These are phyloP conservation scores for Ophiocordyceps polyrhachis-furcata DNA, from an alignment of 2,329 filamentous ascomycete genomes.

Conservation along the genomic window DNA sequence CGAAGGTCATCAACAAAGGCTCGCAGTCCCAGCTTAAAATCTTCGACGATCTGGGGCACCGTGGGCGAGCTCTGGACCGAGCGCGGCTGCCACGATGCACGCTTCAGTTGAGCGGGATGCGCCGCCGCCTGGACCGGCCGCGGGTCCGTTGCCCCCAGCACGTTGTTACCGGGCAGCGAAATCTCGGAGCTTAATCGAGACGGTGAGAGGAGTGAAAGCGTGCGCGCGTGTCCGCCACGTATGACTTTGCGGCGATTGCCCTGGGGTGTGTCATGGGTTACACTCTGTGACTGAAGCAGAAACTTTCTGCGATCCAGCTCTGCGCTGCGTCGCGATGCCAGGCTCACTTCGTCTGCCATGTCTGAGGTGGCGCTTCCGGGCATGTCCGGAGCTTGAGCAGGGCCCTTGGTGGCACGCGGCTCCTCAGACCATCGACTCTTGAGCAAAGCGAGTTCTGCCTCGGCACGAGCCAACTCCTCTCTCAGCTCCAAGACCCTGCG, in stretches of 20 bases:
- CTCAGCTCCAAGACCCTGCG: conserved; percentile 74
- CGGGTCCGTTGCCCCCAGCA: conserved; percentile 12
- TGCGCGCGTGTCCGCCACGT: conserved; percentile 41
- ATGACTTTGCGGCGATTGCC: conserved; percentile 42
- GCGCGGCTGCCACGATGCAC: conserved; percentile 40
- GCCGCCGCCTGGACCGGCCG: conserved; percentile 16
- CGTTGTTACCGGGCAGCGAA: conserved; percentile 20
- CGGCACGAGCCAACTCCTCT: conserved; percentile 74
- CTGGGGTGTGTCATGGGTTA: conserved; percentile 22
- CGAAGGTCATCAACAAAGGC: conserved; percentile 91
- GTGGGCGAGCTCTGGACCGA: conserved; percentile 23
- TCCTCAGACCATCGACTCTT: conserved; percentile 78
- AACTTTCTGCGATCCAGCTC: conserved; percentile 62
- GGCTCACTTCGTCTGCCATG: conserved; percentile 12
- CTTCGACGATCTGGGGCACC: conserved; percentile 67
- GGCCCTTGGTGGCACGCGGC: conserved; percentile 53
- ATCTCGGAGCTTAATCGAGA: conserved; percentile 27
- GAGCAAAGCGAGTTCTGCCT: conserved; percentile 53
- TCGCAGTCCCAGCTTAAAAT: conserved; percentile 77
- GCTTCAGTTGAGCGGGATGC: conserved; percentile 27
- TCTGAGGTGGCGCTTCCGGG: conserved; percentile 2
- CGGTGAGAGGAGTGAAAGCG: conserved; percentile 68
- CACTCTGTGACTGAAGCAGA: conserved; percentile 30
- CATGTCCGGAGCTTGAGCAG: conserved; percentile 1
- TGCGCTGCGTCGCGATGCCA: conserved; percentile 19